Conservation (phyloP, 192 early-diverging fungal species). For the Linderina pennispora region DNA sequence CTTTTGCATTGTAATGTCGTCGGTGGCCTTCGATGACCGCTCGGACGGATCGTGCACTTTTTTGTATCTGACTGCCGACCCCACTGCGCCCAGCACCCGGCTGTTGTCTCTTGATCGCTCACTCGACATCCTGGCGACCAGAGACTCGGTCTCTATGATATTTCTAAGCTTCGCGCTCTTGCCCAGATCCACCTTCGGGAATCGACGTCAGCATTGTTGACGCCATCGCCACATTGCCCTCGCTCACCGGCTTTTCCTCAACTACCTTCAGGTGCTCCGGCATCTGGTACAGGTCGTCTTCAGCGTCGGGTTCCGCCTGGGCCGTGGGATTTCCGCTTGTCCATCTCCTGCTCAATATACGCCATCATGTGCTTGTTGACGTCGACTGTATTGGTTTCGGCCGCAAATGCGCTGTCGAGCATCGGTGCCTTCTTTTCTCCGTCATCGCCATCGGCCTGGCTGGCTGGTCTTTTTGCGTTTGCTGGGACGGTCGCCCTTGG, state of each 20-base stretch:
- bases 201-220: conserved; percentile 87
- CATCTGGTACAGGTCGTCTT: conserved; percentile 62
- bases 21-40: conserved; percentile 72
- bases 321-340: conserved; percentile 9
- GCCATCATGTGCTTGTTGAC: conserved; percentile 83
- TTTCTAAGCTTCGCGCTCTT: conserved; percentile 62
- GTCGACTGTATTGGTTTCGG: conserved; percentile 69
- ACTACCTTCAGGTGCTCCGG: conserved; percentile 57
- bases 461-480: conserved; percentile 1
- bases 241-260: conserved; percentile 58
- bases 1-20: conserved; percentile 74
- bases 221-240: conserved; percentile 83
- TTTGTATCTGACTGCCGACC: conserved; percentile 3
- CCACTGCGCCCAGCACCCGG: not conserved
- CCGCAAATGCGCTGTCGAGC: conserved; percentile 58
- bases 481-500: conserved; percentile 16
- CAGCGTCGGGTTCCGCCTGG: conserved; percentile 7
- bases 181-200: conserved; percentile 85
- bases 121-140: conserved; percentile 6
- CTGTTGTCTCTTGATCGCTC: too few relatives aligned
- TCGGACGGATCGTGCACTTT: conserved; percentile 27
- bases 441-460: not conserved
- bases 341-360: conserved; percentile 72
- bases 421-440: conserved; percentile 44
- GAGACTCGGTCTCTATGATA: conserved; percentile 71